Evolutionary conservation across 495 filamentous ascomycete species (phyloP).

Genomic region (Podospora australis): DNA sequence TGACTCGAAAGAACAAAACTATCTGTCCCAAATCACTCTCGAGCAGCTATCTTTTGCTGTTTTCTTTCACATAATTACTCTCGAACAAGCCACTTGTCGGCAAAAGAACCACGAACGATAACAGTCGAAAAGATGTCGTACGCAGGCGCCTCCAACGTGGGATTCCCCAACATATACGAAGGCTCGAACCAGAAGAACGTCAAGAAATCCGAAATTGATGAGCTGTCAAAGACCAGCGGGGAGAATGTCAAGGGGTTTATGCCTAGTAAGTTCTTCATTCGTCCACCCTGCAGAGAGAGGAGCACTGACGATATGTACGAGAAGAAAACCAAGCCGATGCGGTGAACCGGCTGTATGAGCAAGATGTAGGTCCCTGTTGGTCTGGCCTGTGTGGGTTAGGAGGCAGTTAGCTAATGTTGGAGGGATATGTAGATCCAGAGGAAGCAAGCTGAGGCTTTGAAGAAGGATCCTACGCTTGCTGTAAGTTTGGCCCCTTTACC

Average conservation of each 20-base stretch:
- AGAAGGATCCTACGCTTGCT: slow-evolving; percentile 20
- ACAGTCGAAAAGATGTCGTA: slow-evolving; percentile 15
- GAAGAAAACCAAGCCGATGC: slow-evolving; percentile 14
- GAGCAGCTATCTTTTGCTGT: too few species aligned
- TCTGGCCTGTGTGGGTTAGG: too few species aligned
- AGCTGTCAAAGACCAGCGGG: slow-evolving; percentile 12
- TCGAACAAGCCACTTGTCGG: too few species aligned
- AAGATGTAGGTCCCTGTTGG: slow-evolving; percentile 12
- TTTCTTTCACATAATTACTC: too few species aligned
- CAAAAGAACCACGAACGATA: too few species aligned
- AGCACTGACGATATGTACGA: neutral
- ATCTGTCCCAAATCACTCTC: too few species aligned
- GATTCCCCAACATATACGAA: slow-evolving; percentile 16
- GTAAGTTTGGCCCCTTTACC: slow-evolving; percentile 5
- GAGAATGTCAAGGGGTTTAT: slow-evolving; percentile 21
- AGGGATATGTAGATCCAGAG: slow-evolving; percentile 6
- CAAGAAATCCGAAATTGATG: slow-evolving; percentile 11
- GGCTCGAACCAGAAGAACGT: slow-evolving; percentile 17
- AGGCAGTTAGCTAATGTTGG: too few species aligned
- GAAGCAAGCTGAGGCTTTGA: slow-evolving; percentile 11
- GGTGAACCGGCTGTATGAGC: slow-evolving; percentile 9
- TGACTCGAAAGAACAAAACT: too few species aligned
- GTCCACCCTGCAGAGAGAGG: neutral
- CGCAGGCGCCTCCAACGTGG: slow-evolving; percentile 17
- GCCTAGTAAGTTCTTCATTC: slow-evolving; percentile 9